Conservation (phyloP, 2,329 filamentous ascomycete species). For the Domatiomyces globalis region DNA sequence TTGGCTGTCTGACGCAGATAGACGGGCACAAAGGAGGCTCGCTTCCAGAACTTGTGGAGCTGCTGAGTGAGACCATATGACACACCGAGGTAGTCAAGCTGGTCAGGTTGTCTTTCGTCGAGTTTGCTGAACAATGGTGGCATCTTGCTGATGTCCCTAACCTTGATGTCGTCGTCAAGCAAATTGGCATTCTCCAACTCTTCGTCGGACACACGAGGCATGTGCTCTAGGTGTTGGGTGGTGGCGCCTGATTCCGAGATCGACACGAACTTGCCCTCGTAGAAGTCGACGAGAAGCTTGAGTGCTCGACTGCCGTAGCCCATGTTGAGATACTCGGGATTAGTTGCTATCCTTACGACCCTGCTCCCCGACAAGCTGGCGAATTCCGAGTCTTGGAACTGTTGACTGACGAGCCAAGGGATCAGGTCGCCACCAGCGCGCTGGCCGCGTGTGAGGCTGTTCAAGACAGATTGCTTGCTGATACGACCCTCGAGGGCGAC, state of each 20-base stretch:
- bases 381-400: conserved; percentile 96
- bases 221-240: conserved; percentile 38
- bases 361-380: conserved; percentile 83
- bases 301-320: conserved; percentile 86
- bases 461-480: conserved; percentile 80
- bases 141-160: conserved; percentile 81
- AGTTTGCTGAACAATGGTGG: conserved; percentile 85
- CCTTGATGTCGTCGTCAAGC: conserved; percentile 73
- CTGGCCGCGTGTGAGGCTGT: conserved; percentile 75
- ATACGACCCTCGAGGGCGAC: conserved; percentile 90
- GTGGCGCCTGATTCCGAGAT: conserved; percentile 51
- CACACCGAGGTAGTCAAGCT: conserved; percentile 85
- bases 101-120: conserved; percentile 63
- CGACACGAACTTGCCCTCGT: conserved; percentile 79
- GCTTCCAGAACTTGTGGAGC: conserved; percentile 96
- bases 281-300: conserved; percentile 78
- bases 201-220: conserved; percentile 66
- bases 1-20: conserved; percentile 93
- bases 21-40: conserved; percentile 68
- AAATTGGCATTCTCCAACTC: conserved; percentile 65
- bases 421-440: conserved; percentile 86
- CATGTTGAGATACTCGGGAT: conserved; percentile 83
- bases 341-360: conserved; percentile 87
- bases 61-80: conserved; percentile 79
- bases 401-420: conserved; percentile 92